Conservation (phyloP, 2,329 filamentous ascomycete genomes). For the Colletotrichum lindemuthianum region DNA sequence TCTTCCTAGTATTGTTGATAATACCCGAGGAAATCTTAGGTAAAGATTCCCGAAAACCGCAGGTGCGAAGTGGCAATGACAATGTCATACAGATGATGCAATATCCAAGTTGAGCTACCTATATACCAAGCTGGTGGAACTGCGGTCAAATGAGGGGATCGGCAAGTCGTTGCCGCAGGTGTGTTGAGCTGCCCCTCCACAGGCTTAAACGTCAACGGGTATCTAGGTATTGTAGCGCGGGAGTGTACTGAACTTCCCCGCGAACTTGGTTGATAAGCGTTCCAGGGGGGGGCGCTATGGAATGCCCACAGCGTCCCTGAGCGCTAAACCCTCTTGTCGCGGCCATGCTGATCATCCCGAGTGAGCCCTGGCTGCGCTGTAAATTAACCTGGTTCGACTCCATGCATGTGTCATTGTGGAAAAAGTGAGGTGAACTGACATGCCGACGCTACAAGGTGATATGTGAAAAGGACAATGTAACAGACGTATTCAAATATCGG, state of each 20-base stretch:
- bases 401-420: too few relatives aligned
- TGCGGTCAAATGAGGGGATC: neutral
- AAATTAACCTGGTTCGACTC: too few relatives aligned
- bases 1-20: neutral
- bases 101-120: neutral
- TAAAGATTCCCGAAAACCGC: too few relatives aligned
- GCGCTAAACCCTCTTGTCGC: slow-evolving; percentile 16
- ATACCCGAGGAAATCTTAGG: too few relatives aligned
- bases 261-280: slow-evolving; percentile 17
- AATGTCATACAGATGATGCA: neutral
- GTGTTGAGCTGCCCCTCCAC: neutral
- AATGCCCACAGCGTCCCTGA: slow-evolving; percentile 3
- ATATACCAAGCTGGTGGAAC: neutral
- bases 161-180: neutral
- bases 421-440: too few relatives aligned
- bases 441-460: too few relatives aligned
- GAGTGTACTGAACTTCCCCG: neutral
- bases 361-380: neutral
- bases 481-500: slow-evolving; percentile 1
- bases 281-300: neutral
- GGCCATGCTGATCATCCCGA: slow-evolving; percentile 27
- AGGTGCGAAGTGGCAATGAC: too few relatives aligned
- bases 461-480: too few relatives aligned
- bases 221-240: neutral
- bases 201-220: neutral